phyloP scores from a whole-genome alignment of 768 basidiomycete genomes.

The Russula sp. region DNA sequence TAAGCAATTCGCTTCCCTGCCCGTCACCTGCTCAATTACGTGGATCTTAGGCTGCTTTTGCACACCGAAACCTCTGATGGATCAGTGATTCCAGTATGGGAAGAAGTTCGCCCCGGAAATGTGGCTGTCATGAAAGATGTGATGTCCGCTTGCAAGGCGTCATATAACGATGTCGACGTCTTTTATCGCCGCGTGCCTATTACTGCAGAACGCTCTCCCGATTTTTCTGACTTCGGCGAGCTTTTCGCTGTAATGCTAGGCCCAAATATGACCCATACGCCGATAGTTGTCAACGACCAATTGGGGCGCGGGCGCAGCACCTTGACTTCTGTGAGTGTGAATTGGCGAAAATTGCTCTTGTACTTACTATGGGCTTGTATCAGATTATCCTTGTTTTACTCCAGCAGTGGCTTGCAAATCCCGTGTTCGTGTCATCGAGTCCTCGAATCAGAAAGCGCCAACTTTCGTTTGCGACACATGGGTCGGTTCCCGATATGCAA shows the following conservation, averaged over 20 bases:
- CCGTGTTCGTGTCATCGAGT: slow-evolving; percentile 38
- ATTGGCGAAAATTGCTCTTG: background rate
- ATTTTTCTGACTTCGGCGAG: slow-evolving; percentile 69
- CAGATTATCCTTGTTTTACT: slow-evolving; percentile 82
- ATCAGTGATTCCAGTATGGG: slow-evolving; percentile 91
- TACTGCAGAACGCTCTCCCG: slow-evolving; percentile 82
- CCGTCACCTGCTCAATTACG: background rate
- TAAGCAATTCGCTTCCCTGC: slow-evolving; percentile 34
- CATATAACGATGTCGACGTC: slow-evolving; percentile 55
- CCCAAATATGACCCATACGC: slow-evolving; percentile 62
- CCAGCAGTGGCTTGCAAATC: slow-evolving; percentile 69
- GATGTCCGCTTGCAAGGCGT: slow-evolving; percentile 59
- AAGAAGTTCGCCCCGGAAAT: slow-evolving; percentile 68
- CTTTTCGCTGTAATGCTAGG: slow-evolving; percentile 76
- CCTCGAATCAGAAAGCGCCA: slow-evolving; percentile 41
- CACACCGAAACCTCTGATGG: slow-evolving; percentile 89
- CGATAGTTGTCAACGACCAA: slow-evolving; percentile 94
- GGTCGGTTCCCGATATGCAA: slow-evolving; percentile 38
- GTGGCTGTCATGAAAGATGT: slow-evolving; percentile 85
- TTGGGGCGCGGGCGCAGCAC: slow-evolving; percentile 91
- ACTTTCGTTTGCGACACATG: slow-evolving; percentile 45
- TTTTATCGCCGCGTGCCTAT: slow-evolving; percentile 86
- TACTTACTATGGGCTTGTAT: background rate
- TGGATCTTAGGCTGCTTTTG: slow-evolving; percentile 60
- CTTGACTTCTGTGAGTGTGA: slow-evolving; percentile 65